Percentiles rank a stretch among this genome's conserved stretches.
Evolutionary conservation across 2,329 filamentous ascomycete species (phyloP).

Genomic region (Monilinia fructigena): DNA sequence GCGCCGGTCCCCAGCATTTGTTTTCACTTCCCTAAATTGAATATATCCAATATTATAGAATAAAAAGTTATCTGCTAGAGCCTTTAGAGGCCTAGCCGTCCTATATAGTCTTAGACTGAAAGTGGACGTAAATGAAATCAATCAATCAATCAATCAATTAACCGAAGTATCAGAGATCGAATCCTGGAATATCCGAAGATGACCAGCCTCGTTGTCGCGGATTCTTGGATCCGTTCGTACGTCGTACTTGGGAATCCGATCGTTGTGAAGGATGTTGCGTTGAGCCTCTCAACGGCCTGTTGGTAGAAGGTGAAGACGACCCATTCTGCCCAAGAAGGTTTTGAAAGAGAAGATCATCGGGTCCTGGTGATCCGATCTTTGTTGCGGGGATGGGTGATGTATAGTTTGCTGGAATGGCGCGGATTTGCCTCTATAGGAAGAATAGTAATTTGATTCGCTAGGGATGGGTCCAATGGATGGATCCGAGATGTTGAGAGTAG

Average conservation of each 20-base stretch:
- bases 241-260: constrained; percentile 44
- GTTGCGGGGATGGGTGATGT: constrained; percentile 40
- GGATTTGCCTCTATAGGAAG: constrained; percentile 39
- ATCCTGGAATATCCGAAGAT: constrained; percentile 47
- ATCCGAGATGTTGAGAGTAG: constrained; percentile 5
- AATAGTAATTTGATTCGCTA: constrained; percentile 41
- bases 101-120: background rate
- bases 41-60: background rate
- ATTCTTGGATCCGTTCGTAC: constrained; percentile 45
- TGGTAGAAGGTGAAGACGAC: constrained; percentile 48
- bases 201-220: constrained; percentile 48
- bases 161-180: constrained; percentile 44
- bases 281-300: constrained; percentile 45
- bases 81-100: background rate
- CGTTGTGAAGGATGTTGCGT: constrained; percentile 40
- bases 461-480: constrained; percentile 33
- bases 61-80: background rate
- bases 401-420: constrained; percentile 43
- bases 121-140: too few relatives aligned
- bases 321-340: constrained; percentile 48
- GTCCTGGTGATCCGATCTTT: constrained; percentile 37
- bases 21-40: background rate
- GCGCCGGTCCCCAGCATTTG: background rate
- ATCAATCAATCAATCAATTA: too few relatives aligned
- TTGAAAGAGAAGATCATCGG: constrained; percentile 47